phyloP scores from a whole-genome alignment of 148 eudicot species.

The Chenopodium album region DNA sequence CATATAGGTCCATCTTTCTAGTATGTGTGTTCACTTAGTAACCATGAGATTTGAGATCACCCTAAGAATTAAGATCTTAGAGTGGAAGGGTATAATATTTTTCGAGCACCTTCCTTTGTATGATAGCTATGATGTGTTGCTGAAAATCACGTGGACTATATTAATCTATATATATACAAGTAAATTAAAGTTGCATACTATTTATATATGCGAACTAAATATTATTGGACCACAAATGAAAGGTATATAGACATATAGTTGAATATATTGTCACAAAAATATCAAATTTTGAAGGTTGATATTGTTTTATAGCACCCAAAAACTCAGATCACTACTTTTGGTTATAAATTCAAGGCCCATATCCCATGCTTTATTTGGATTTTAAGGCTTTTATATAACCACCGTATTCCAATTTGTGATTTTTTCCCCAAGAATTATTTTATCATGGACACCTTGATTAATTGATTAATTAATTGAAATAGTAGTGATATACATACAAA shows the following conservation, averaged over 20 bases:
- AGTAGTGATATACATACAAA: no score
- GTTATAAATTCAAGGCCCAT: neutral
- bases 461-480: no score
- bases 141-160: neutral
- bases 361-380: conserved; percentile 2
- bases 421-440: no score
- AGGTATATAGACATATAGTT: no score
- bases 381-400: neutral
- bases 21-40: neutral
- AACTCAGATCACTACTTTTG: neutral
- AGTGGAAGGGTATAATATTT: neutral
- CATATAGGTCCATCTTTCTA: neutral
- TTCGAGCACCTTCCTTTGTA: neutral
- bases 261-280: neutral
- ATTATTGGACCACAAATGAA: neutral
- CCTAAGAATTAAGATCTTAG: neutral
- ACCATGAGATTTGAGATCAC: neutral
- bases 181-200: neutral
- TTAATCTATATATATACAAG: neutral
- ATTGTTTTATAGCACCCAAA: neutral
- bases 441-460: no score
- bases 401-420: neutral
- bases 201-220: no score
- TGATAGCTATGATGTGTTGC: neutral
- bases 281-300: neutral